Percentiles rank a stretch among this genome's conserved stretches.
phyloP scores from a whole-genome alignment of 2,329 filamentous ascomycete genomes.

The Xylariomycetidae sp. region DNA sequence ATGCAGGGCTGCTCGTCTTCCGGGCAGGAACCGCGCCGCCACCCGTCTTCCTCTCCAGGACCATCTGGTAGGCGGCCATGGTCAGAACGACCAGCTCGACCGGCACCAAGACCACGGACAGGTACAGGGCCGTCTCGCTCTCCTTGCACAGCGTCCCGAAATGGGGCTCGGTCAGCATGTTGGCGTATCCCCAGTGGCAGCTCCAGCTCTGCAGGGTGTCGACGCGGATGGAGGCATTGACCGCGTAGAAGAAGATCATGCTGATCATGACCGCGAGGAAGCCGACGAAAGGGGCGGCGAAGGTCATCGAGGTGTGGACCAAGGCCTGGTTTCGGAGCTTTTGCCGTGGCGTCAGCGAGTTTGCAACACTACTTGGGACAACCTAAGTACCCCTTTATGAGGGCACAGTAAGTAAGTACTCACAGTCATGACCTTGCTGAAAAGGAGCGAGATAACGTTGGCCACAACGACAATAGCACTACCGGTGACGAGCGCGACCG shows the following conservation, averaged over 20 bases:
- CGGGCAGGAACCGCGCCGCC: constrained; percentile 9
- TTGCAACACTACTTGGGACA: too few species aligned
- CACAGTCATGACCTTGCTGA: constrained; percentile 46
- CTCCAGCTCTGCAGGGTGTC: constrained; percentile 60
- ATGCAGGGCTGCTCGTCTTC: constrained; percentile 21
- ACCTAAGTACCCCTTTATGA: too few species aligned
- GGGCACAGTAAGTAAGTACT: too few species aligned
- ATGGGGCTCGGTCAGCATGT: constrained; percentile 48
- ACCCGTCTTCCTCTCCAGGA: constrained; percentile 35
- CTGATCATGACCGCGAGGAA: constrained; percentile 46
- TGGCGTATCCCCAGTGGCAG: constrained; percentile 54
- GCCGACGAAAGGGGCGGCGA: constrained; percentile 37
- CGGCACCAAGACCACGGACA: constrained; percentile 53
- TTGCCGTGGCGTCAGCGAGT: too few species aligned
- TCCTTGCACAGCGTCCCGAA: constrained; percentile 54
- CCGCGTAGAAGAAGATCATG: constrained; percentile 53
- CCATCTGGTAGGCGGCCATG: constrained; percentile 39
- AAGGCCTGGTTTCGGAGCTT: constrained; percentile 35
- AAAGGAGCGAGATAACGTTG: constrained; percentile 43
- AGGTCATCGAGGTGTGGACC: constrained; percentile 31
- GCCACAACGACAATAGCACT: constrained; percentile 44
- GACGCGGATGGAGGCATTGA: constrained; percentile 46
- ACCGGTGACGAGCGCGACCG: constrained; percentile 48
- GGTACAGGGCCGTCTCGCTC: constrained; percentile 48
- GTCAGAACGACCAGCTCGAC: constrained; percentile 47